phyloP scores from a whole-genome alignment of 179 eudicot species.

The Vitellaria paradoxa region DNA sequence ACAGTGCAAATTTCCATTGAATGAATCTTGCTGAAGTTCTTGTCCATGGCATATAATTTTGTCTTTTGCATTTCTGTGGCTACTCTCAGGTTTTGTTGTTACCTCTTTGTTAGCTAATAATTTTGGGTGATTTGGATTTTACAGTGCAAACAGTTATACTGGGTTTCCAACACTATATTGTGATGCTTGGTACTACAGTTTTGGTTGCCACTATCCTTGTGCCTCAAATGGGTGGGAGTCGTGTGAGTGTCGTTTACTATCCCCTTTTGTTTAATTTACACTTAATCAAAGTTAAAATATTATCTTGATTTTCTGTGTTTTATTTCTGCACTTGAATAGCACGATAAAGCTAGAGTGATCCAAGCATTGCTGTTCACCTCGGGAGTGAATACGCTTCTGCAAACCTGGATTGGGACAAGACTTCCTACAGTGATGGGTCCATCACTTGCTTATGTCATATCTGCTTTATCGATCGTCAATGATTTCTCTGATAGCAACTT shows the following conservation, averaged over 20 bases:
- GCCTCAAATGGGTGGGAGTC: slow-evolving; percentile 80
- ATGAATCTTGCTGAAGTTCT: too few relatives aligned
- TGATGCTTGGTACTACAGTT: slow-evolving; percentile 91
- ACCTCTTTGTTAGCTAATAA: neutral
- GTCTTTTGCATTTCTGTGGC: too few relatives aligned
- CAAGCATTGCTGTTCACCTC: slow-evolving; percentile 82
- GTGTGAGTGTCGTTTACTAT: slow-evolving; percentile 41
- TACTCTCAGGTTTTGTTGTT: neutral
- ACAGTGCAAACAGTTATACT: slow-evolving; percentile 73
- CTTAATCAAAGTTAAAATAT: neutral
- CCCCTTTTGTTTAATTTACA: neutral
- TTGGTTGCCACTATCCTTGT: slow-evolving; percentile 68
- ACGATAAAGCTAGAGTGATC: slow-evolving; percentile 90
- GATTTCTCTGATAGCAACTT: slow-evolving; percentile 41
- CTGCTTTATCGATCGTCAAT: slow-evolving; percentile 58
- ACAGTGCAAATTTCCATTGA: too few relatives aligned
- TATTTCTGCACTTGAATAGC: slow-evolving; percentile 37
- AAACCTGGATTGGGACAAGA: slow-evolving; percentile 79
- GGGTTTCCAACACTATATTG: slow-evolving; percentile 92
- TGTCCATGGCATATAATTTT: too few relatives aligned
- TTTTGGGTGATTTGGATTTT: slow-evolving; percentile 13
- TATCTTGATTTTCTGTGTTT: slow-evolving; percentile 1
- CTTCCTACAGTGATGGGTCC: slow-evolving; percentile 99
- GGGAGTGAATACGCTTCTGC: slow-evolving; percentile 86
- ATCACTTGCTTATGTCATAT: slow-evolving; percentile 65